Evolutionary conservation across 2,329 filamentous ascomycete genomes (phyloP), one percentile per base, ranked within the genome.

Genomic region (Fusarium mundagurra): DNA sequence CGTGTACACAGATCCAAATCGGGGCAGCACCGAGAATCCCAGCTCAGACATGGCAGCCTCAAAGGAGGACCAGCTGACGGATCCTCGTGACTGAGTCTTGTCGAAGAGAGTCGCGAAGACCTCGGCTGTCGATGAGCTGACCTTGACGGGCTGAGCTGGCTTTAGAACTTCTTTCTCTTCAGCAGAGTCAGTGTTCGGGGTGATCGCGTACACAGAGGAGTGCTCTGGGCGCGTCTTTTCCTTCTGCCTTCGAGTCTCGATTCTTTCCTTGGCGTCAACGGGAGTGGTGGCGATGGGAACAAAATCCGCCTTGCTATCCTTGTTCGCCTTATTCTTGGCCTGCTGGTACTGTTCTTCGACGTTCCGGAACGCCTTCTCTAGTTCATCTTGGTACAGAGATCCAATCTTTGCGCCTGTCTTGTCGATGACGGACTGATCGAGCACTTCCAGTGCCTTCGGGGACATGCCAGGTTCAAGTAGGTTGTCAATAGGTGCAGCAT

Each of bases 191-290:
- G 39, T 11, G 0, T 54, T 34, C 8, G 78, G 68, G 11, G 69
- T 63, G 53, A 83, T 80, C 3, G 82, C 80, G 54, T 82, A 83
- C 1, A 77, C 60, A 1, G 82, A 84, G 2, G 82, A 80, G 33
- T 83, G 75, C 1, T 76, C 64, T 8, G 81, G 83, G 0, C 85
- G 83, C 1, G 85, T 86, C 78, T 86, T 88, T 48, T 84, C 80
- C 67, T 87, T 88, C 45, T 83, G 65, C 29, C 74, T 81, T 31
- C 82, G 81, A 48, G 83, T 76, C 62, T 85, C 77, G 4, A 84
- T 67, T 16, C 65, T 71, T 3, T 79, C 34, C 27, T 81, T 78
- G 11, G 50, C 51, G 1, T 74, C 50, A 33, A 79, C 41, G 0
- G 78, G 72, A 3, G 78, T 62, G 17, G 73, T 74, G 22, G 79